Evolutionary conservation across 2,329 filamentous ascomycete genomes (phyloP).

Genomic region (Cladophialophora chaetospira): DNA sequence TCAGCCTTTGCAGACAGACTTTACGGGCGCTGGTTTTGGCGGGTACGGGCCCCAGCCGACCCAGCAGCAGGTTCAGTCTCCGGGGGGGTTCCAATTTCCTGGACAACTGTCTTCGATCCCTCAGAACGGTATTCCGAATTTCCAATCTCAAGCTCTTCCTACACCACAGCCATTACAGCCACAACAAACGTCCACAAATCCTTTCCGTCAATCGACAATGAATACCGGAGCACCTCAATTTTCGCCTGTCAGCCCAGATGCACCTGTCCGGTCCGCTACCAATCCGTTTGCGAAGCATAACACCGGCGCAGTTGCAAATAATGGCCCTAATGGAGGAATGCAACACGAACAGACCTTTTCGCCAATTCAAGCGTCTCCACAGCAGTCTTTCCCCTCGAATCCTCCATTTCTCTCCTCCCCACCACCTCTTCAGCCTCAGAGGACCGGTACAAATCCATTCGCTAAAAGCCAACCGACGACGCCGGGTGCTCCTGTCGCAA

Average conservation of each 20-base stretch:
- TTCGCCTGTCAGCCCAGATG: conserved; percentile 45
- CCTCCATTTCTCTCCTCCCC: conserved; percentile 27
- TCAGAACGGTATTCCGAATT: conserved; percentile 52
- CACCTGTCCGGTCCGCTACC: conserved; percentile 66
- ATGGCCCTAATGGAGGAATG: conserved; percentile 5
- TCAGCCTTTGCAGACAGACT: conserved; percentile 49
- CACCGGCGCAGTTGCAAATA: conserved; percentile 31
- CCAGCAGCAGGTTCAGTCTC: conserved; percentile 48
- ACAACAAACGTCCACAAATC: conserved; percentile 74
- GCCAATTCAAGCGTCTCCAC: conserved; percentile 37
- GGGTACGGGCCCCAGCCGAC: conserved; percentile 74
- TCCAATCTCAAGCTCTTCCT: conserved; percentile 47
- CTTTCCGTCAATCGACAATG: conserved; percentile 91
- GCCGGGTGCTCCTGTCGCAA: conserved; percentile 56
- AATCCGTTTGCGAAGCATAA: conserved; percentile 80
- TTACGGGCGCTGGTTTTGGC: conserved; percentile 79
- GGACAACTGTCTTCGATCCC: conserved; percentile 49
- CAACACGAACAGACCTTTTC: conserved; percentile 38
- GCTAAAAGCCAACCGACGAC: conserved; percentile 56
- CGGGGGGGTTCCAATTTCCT: conserved; percentile 43
- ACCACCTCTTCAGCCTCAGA: conserved; percentile 55
- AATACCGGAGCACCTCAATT: conserved; percentile 47
- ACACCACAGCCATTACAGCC: conserved; percentile 41
- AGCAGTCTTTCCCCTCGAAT: conserved; percentile 35
- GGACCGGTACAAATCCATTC: conserved; percentile 74